Evolutionary conservation across 2,329 filamentous ascomycete species (phyloP).

Genomic region (Beauveria caledonica): DNA sequence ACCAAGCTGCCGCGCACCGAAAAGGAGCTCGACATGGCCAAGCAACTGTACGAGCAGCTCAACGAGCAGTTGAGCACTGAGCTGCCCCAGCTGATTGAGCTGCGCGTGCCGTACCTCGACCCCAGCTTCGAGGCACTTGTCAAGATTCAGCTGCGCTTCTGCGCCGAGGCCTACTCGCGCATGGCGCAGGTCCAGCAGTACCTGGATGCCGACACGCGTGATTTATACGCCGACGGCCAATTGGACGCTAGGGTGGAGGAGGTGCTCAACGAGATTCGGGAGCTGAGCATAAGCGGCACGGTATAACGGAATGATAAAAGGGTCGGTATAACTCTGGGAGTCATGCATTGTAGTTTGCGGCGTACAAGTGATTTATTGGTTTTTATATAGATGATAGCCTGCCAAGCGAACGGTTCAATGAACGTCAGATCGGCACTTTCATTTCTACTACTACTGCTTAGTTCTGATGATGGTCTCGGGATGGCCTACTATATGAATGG

Average conservation of each 20-base stretch:
- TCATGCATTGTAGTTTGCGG: slow-evolving; percentile 4
- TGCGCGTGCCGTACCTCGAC: slow-evolving; percentile 93
- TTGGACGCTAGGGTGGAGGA: slow-evolving; percentile 89
- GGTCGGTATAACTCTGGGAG: neutral
- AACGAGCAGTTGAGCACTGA: slow-evolving; percentile 94
- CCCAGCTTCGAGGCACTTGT: slow-evolving; percentile 96
- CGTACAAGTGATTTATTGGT: slow-evolving; percentile 4
- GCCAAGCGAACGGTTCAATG: neutral
- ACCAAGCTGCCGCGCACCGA: slow-evolving; percentile 93
- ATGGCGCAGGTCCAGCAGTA: slow-evolving; percentile 99
- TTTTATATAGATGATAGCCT: slow-evolving; percentile 5
- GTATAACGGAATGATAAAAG: slow-evolving; percentile 33
- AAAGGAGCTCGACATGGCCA: slow-evolving; percentile 93
- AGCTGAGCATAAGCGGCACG: slow-evolving; percentile 81
- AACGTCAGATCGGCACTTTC: neutral
- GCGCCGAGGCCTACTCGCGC: slow-evolving; percentile 90
- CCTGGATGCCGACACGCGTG: slow-evolving; percentile 86
- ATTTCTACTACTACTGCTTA: neutral
- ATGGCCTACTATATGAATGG: no score
- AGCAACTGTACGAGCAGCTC: slow-evolving; percentile 86
- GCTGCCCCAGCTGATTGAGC: slow-evolving; percentile 89
- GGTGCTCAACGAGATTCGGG: slow-evolving; percentile 92
- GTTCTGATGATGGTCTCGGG: no score
- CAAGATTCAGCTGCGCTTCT: slow-evolving; percentile 97
- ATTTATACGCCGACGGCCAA: slow-evolving; percentile 91